Conservation (phyloP, 2,329 filamentous ascomycete species). For the Talaromyces sp. region DNA sequence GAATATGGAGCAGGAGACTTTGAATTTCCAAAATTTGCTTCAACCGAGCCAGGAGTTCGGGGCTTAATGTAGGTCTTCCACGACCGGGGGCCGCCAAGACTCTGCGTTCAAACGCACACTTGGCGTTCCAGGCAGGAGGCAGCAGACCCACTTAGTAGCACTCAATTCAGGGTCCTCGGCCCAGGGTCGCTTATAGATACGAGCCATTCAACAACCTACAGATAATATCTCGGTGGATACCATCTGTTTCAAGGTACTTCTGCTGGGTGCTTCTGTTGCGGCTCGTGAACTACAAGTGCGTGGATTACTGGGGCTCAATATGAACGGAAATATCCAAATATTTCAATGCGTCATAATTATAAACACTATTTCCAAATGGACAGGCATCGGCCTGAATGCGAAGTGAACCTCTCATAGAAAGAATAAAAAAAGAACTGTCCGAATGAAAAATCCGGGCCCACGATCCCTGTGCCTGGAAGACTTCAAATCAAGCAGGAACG, state of each 20-base stretch:
- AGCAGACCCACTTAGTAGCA: not conserved
- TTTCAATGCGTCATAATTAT: constrained; percentile 22
- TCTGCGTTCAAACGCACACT: not conserved
- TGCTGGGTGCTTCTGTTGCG: too few relatives aligned
- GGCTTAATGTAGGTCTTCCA: not conserved
- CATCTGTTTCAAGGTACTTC: too few relatives aligned
- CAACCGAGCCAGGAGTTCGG: not conserved
- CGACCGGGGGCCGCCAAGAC: not conserved
- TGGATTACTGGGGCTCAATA: too few relatives aligned
- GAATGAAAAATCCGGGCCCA: not conserved
- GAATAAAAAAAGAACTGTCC: constrained; percentile 1
- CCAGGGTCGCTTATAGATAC: too few relatives aligned
- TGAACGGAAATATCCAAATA: constrained; percentile 8
- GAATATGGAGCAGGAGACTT: not conserved
- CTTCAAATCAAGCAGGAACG: not conserved
- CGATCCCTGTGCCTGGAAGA: not conserved
- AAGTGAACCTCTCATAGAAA: constrained; percentile 1
- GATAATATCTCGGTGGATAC: too few relatives aligned
- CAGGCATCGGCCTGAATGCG: constrained; percentile 5
- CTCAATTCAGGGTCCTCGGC: too few relatives aligned
- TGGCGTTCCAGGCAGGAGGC: constrained; percentile 1
- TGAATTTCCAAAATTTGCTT: not conserved
- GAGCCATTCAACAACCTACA: too few relatives aligned
- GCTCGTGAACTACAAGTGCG: too few relatives aligned
- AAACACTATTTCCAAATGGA: constrained; percentile 15